phyloP scores from a whole-genome alignment of 225 moss, liverwort and hornwort genomes.

The Pseudisothecium myosuroides region DNA sequence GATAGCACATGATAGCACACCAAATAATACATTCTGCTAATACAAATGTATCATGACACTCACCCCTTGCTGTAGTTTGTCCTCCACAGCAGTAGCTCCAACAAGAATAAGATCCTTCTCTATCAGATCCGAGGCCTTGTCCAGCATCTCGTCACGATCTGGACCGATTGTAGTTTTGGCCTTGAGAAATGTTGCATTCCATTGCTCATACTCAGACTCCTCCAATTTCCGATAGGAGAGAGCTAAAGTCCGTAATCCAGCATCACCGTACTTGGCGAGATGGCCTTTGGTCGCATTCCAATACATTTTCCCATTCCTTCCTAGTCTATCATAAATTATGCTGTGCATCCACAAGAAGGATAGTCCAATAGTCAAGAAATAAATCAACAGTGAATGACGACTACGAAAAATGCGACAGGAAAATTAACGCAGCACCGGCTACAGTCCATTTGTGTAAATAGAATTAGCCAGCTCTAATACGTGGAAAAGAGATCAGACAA shows the following conservation, averaged over 20 bases:
- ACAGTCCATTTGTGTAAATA: not conserved
- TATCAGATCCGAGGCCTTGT: conserved; percentile 76
- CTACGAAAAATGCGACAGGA: not conserved
- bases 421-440: not conserved
- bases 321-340: conserved; percentile 82
- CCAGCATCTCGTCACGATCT: conserved; percentile 76
- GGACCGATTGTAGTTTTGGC: conserved; percentile 85
- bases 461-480: not conserved
- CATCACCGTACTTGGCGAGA: conserved; percentile 85
- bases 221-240: conserved; percentile 72
- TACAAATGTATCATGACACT: conserved; percentile 1
- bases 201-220: conserved; percentile 69
- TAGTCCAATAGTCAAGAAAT: not conserved
- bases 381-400: not conserved
- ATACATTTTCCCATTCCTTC: conserved; percentile 63
- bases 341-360: conserved; percentile 22
- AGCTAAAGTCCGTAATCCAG: conserved; percentile 88
- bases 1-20: not conserved
- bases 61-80: conserved; percentile 94
- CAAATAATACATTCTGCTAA: not conserved
- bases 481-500: not conserved
- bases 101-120: conserved; percentile 84
- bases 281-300: conserved; percentile 69
- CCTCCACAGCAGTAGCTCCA: conserved; percentile 97
- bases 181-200: conserved; percentile 64